A percentile compares a stretch with the other conserved stretches of the same genome.
Conservation (phyloP, 2,329 filamentous ascomycete species). For the Fusarium floridanum region DNA sequence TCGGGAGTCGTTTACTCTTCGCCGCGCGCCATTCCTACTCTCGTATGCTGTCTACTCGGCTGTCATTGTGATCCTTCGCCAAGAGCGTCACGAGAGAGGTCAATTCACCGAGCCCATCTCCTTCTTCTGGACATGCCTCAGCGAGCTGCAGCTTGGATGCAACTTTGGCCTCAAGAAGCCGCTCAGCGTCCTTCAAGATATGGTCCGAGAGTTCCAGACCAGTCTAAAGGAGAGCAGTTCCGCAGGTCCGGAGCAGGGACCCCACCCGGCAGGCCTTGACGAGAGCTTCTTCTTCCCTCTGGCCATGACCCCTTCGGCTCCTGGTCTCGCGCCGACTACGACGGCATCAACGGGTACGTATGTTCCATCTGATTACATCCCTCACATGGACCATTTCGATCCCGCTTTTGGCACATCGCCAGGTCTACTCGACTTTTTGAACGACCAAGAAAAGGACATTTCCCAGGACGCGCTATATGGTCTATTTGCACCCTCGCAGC, state of each 20-base stretch:
- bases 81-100: constrained; percentile 48
- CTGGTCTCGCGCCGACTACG: constrained; percentile 18
- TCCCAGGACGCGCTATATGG: constrained; percentile 49
- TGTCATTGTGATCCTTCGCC: constrained; percentile 49
- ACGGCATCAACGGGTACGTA: constrained; percentile 36
- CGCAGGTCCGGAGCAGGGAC: constrained; percentile 30
- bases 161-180: constrained; percentile 54
- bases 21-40: constrained; percentile 56
- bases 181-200: constrained; percentile 50
- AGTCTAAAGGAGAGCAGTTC: constrained; percentile 47
- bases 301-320: constrained; percentile 40
- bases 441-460: constrained; percentile 50
- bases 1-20: constrained; percentile 54
- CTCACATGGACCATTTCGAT: constrained; percentile 44
- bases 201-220: constrained; percentile 49
- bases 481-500: constrained; percentile 48
- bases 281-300: constrained; percentile 49
- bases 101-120: constrained; percentile 51
- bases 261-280: constrained; percentile 44
- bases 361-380: constrained; percentile 39
- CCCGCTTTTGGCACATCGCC: constrained; percentile 44
- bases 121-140: constrained; percentile 55
- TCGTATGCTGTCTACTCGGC: constrained; percentile 57
- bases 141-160: constrained; percentile 52
- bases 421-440: constrained; percentile 45